phyloP scores from a whole-genome alignment of 2,329 filamentous ascomycete genomes.

The Aspergillus sp. region DNA sequence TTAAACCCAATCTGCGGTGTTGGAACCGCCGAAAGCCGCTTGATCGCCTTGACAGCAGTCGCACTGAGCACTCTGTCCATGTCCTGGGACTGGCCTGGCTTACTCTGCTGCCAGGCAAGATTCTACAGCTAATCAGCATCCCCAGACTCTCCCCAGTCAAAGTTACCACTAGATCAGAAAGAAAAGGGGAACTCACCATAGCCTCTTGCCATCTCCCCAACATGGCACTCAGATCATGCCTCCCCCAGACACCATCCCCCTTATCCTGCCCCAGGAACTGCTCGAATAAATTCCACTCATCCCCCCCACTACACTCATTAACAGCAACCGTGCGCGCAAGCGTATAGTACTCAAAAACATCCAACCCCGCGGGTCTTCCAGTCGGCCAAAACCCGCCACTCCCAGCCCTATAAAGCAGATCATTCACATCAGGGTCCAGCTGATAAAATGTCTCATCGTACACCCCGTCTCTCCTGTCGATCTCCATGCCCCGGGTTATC shows the following conservation, averaged over 20 bases:
- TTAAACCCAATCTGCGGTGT: conserved; percentile 5
- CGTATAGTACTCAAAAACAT: conserved; percentile 7
- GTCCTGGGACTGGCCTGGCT: not conserved
- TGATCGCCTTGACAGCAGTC: not conserved
- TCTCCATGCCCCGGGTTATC: not conserved
- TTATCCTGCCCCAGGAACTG: not conserved
- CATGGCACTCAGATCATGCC: conserved; percentile 6
- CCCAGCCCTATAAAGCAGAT: conserved; percentile 1
- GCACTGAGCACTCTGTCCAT: not conserved
- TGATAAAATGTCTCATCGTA: not conserved
- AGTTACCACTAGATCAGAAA: not conserved
- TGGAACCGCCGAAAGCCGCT: conserved; percentile 5
- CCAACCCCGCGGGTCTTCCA: not conserved
- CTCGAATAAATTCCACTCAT: conserved; percentile 10
- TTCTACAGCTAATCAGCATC: not conserved
- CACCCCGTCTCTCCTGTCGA: conserved; percentile 4
- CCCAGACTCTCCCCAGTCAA: not conserved
- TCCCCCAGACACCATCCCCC: not conserved
- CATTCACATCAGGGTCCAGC: not conserved
- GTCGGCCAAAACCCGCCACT: not conserved
- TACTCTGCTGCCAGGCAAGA: not conserved
- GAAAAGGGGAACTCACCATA: not conserved
- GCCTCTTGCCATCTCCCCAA: not conserved
- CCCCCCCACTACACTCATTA: not conserved
- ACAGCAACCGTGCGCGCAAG: not conserved